Evolutionary conservation across 1,139 yeast species (phyloP), one percentile per base, ranked within the genome.

Genomic region (Geotrichum aggregatum): DNA sequence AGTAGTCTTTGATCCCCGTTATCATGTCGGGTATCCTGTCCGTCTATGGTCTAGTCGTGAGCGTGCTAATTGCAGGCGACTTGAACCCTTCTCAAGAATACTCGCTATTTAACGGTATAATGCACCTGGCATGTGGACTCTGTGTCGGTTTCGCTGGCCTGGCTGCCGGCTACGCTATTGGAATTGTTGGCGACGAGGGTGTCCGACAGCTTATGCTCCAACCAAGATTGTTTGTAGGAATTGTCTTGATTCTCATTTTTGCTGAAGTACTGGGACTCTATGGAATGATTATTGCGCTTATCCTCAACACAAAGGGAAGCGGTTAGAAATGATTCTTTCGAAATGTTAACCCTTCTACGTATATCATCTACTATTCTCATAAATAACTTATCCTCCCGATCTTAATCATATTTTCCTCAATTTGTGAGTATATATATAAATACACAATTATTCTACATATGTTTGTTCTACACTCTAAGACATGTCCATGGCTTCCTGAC

Each of bases 11-110:
- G 14, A 54, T 94, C 61, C 98, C 98, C 58, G 98, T 94, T 63
- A 85, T 94, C 76, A 91, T 94, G 97, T 96, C 98, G 59, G 99
- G 99, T 87, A 94, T 94, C 71, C 87, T 94, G 74, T 97, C 98
- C 71, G 94, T 94, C 75, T 94, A 94, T 71, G 99, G 99, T 52
- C 79, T 94, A 69, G 98, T 94, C 58, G 98, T 94, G 58, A 85
- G 96, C 22, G 99, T 94, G 57, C 80, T 94, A 71, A 92, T 94
- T 61, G 87, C 97, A 47, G 92, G 91, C 58, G 59, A 81, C 92
- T 47, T 54, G 18, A 51, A 51, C 39, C 56, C 56, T 24, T 24
- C 84, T 91, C 68, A 84, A 82, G 67, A 96, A 87, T 96, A 92
- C 75, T 95, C 98, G 54, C 78, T 92, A 63, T 92, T 87, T 77